Conservation (phyloP, 2,329 filamentous ascomycete genomes). For the Zymoseptoria ardabiliae region DNA sequence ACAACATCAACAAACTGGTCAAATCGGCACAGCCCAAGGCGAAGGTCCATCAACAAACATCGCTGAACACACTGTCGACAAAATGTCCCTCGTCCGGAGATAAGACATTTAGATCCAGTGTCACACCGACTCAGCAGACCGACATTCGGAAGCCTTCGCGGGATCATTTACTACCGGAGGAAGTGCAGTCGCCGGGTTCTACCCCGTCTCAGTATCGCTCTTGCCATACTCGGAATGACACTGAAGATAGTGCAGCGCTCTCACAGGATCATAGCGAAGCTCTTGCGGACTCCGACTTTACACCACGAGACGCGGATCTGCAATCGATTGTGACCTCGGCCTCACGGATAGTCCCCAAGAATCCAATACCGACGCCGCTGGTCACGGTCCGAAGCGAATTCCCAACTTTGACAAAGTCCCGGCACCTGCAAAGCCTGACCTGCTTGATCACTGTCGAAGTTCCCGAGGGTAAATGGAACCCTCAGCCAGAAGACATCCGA, state of each 20-base stretch:
- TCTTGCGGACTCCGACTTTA: conserved; percentile 21
- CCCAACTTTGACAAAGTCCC: conserved; percentile 82
- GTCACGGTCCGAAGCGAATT: conserved; percentile 98
- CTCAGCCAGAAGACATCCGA: conserved; percentile 71
- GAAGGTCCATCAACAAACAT: neutral
- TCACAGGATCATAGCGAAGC: neutral
- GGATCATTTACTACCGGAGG: conserved; percentile 22
- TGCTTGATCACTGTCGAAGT: conserved; percentile 93
- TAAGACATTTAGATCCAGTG: neutral
- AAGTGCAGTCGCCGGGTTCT: conserved; percentile 1
- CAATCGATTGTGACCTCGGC: conserved; percentile 91
- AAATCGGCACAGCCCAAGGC: conserved; percentile 60
- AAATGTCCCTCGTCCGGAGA: neutral
- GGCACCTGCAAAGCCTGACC: conserved; percentile 89
- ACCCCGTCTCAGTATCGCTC: neutral
- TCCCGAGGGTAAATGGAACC: conserved; percentile 81
- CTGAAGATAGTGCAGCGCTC: neutral
- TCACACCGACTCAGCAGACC: neutral
- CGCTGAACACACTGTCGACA: conserved; percentile 31
- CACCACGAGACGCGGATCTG: conserved; percentile 88
- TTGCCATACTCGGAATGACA: neutral
- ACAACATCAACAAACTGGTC: conserved; percentile 91
- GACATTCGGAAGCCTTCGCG: conserved; percentile 6
- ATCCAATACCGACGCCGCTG: conserved; percentile 80
- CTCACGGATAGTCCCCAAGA: conserved; percentile 47